These are phyloP conservation scores for Chlamydomonas incerta DNA, from an alignment of 139 green algal genomes.

Conservation along the genomic window DNA sequence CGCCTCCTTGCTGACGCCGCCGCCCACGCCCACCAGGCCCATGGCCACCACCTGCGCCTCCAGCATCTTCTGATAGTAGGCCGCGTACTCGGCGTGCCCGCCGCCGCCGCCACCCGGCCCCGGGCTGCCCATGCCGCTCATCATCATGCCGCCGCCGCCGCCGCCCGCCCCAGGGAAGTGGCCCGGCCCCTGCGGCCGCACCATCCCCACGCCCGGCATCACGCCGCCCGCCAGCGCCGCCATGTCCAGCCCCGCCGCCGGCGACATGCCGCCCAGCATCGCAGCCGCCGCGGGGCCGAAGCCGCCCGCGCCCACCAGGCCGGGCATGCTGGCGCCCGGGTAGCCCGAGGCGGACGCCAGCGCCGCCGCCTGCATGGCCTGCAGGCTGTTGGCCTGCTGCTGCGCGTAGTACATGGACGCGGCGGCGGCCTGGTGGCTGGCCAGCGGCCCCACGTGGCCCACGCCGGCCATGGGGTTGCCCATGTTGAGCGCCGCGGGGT, in stretches of 20 bases:
- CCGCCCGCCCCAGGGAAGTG: too few species aligned
- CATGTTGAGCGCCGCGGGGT: too few species aligned
- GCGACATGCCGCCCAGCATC: not conserved
- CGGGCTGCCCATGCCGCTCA: too few species aligned
- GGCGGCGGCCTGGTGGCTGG: too few species aligned
- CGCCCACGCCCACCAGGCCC: slow-evolving; percentile 10
- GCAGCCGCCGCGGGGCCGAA: not conserved
- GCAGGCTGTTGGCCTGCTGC: slow-evolving; percentile 18
- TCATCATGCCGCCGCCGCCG: not conserved
- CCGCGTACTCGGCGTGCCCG: slow-evolving; percentile 17
- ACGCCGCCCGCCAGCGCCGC: slow-evolving; percentile 7
- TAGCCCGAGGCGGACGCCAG: not conserved
- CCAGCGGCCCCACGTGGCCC: too few species aligned
- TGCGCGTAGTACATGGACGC: slow-evolving; percentile 26
- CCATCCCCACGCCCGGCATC: not conserved
- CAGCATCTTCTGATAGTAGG: slow-evolving; percentile 51
- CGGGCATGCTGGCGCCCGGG: not conserved
- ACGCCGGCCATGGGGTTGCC: too few species aligned
- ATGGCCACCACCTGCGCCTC: slow-evolving; percentile 45
- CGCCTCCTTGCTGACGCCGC: not conserved
- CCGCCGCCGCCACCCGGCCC: too few species aligned
- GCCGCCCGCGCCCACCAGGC: not conserved
- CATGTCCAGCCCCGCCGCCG: not conserved
- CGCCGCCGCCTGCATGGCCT: slow-evolving; percentile 36
- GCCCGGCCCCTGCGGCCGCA: slow-evolving; percentile 1